phyloP scores from a whole-genome alignment of 768 basidiomycete species.

The Phlebiopsis flavidoalba region DNA sequence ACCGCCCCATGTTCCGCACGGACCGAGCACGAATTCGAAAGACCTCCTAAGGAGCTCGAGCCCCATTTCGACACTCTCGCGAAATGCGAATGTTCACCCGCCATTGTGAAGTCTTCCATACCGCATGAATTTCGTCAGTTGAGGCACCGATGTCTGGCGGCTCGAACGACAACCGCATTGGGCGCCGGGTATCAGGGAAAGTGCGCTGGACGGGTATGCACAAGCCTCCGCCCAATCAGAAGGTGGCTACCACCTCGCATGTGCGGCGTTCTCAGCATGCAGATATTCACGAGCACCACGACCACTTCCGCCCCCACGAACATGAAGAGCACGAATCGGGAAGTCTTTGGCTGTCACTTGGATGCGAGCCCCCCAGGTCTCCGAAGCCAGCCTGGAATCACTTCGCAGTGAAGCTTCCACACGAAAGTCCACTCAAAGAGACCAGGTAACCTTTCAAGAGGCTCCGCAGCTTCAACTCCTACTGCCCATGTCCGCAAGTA shows the following conservation, averaged over 20 bases:
- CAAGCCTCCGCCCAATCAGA: constrained; percentile 29
- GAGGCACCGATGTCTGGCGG: constrained; percentile 64
- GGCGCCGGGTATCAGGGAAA: constrained; percentile 85
- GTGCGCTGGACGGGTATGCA: constrained; percentile 68
- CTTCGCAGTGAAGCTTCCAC: constrained; percentile 32
- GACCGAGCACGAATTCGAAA: no score
- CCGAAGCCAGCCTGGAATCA: constrained; percentile 23
- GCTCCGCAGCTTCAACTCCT: constrained; percentile 36
- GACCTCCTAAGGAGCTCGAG: no score
- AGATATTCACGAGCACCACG: background rate
- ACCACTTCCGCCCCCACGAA: background rate
- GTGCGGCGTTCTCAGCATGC: constrained; percentile 7
- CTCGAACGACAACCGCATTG: constrained; percentile 80
- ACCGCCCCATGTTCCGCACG: no score
- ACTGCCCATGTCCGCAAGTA: constrained; percentile 42
- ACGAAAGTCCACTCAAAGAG: constrained; percentile 34
- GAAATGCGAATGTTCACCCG: no score
- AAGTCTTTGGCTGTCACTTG: constrained; percentile 24
- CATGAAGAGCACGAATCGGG: constrained; percentile 11
- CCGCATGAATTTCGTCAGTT: no score
- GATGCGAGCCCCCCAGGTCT: constrained; percentile 19
- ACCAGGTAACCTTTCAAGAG: constrained; percentile 46
- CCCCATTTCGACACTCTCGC: no score
- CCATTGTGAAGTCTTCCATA: no score
- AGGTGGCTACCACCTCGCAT: constrained; percentile 26